phyloP scores from a whole-genome alignment of 164 flowering plant species.

The Saururus chinensis region DNA sequence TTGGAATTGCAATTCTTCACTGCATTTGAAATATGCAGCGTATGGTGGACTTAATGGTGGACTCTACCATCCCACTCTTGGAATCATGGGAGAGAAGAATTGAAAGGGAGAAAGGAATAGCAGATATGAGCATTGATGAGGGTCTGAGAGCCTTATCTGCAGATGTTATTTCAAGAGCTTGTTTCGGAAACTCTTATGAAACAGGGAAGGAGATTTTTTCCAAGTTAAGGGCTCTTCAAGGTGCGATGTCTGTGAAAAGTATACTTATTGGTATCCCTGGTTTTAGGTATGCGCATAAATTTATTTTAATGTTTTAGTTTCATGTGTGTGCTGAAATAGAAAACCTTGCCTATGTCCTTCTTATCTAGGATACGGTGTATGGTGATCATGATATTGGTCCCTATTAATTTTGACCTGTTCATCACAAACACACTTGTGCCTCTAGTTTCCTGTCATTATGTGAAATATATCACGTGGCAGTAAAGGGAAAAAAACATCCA shows the following conservation, averaged over 20 bases:
- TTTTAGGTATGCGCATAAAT: not conserved
- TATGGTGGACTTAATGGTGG: conserved; percentile 31
- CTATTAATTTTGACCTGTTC: too few species aligned
- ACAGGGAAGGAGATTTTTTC: conserved; percentile 19
- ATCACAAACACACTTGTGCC: too few species aligned
- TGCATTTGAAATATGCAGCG: not conserved
- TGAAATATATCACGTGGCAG: too few species aligned
- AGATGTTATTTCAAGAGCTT: conserved; percentile 24
- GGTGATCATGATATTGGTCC: not conserved
- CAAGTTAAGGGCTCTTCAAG: conserved; percentile 18
- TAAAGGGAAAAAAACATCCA: too few species aligned
- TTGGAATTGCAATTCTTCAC: too few species aligned
- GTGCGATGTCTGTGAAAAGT: conserved; percentile 7
- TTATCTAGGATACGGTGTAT: not conserved
- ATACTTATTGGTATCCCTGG: conserved; percentile 20
- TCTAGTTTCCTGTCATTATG: too few species aligned
- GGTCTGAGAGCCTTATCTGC: conserved; percentile 28
- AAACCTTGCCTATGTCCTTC: not conserved
- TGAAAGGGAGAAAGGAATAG: conserved; percentile 22
- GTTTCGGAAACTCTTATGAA: conserved; percentile 20
- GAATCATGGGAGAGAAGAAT: conserved; percentile 26
- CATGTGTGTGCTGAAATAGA: not conserved
- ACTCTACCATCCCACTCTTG: conserved; percentile 18
- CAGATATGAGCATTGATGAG: conserved; percentile 24
- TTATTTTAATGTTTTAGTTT: too few species aligned